Evolutionary conservation across 2,329 filamentous ascomycete species (phyloP).

Genomic region (Xylariales sp.): DNA sequence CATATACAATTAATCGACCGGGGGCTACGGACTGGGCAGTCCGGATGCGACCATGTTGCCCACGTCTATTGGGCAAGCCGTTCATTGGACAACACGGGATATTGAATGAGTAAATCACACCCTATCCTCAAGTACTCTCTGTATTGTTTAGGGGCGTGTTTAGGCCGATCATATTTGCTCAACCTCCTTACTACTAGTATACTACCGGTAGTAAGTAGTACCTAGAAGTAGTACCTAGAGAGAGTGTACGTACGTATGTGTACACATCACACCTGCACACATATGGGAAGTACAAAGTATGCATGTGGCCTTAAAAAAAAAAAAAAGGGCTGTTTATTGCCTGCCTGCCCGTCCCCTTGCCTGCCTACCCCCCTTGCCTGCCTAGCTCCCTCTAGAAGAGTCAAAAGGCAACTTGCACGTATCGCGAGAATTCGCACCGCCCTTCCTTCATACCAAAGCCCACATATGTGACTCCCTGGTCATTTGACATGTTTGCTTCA

Average conservation of each 20-base stretch:
- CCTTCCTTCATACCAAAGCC: constrained; percentile 10
- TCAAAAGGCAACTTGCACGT: neutral
- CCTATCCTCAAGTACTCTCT: neutral
- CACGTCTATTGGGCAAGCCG: constrained; percentile 24
- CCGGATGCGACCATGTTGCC: constrained; percentile 21
- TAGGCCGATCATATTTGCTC: neutral
- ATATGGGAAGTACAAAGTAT: no score
- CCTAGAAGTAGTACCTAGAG: no score
- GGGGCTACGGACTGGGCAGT: neutral
- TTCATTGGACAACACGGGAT: constrained; percentile 15
- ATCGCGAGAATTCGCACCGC: neutral
- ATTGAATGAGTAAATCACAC: constrained; percentile 22
- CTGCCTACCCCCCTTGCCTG: neutral
- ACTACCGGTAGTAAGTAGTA: no score
- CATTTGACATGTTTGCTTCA: neutral
- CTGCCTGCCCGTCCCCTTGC: neutral
- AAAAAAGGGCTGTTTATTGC: neutral
- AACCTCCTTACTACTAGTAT: no score
- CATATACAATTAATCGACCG: neutral
- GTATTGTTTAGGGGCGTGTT: constrained; percentile 6
- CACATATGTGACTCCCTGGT: neutral
- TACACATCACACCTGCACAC: no score
- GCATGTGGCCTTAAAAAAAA: no score
- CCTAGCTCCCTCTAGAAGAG: neutral
- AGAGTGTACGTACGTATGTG: neutral